Conservation (phyloP, 2,329 filamentous ascomycete genomes). For the Sporothrix curviconia region DNA sequence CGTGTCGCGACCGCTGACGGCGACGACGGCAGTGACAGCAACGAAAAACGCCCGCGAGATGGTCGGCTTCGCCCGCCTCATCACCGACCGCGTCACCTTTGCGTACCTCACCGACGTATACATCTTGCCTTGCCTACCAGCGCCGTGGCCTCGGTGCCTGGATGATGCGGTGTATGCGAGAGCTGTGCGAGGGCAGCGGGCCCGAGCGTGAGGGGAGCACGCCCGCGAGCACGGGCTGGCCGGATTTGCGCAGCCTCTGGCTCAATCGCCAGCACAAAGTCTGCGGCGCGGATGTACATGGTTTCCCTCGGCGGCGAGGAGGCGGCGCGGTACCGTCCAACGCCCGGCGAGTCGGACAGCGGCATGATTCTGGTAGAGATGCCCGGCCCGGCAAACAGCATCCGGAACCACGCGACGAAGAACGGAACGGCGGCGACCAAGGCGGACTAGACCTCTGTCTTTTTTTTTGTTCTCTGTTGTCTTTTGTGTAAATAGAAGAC, state of each 20-base stretch:
- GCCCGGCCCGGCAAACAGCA: slow-evolving; percentile 26
- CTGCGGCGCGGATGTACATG: slow-evolving; percentile 38
- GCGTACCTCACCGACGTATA: slow-evolving; percentile 67
- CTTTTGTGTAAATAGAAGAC: too few species aligned
- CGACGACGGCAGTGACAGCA: background rate
- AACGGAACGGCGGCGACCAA: background rate
- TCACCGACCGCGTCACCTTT: slow-evolving; percentile 64
- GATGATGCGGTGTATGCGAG: slow-evolving; percentile 55
- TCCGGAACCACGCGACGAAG: background rate
- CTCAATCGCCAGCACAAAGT: slow-evolving; percentile 40
- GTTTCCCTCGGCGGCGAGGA: slow-evolving; percentile 37
- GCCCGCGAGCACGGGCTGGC: background rate
- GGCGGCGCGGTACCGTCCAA: slow-evolving; percentile 16
- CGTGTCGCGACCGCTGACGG: slow-evolving; percentile 9
- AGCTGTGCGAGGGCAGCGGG: slow-evolving; percentile 39
- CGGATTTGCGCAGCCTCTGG: slow-evolving; percentile 48
- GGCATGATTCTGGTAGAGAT: slow-evolving; percentile 33
- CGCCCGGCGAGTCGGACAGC: slow-evolving; percentile 13
- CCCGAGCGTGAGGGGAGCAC: background rate
- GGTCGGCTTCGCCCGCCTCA: slow-evolving; percentile 55
- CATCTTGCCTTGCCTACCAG: slow-evolving; percentile 52
- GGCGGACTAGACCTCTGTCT: background rate
- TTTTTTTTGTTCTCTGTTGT: background rate
- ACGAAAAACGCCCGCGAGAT: slow-evolving; percentile 18
- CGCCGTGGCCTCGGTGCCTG: slow-evolving; percentile 57